These are phyloP conservation scores for Solanum pennellii DNA, from an alignment of 257 asterid genomes.

Conservation along the genomic window DNA sequence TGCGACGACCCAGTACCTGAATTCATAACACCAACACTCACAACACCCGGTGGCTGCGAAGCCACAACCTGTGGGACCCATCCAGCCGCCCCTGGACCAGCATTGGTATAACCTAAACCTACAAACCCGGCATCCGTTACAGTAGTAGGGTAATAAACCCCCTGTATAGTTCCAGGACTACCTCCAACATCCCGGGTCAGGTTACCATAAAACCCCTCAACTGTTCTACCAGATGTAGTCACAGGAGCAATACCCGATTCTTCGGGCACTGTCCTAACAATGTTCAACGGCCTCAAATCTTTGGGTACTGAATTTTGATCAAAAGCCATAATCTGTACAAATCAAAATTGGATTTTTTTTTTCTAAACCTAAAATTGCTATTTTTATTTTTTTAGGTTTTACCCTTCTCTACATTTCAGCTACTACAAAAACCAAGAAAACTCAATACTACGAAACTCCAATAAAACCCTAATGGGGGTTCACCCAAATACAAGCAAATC, in stretches of 20 bases:
- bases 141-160: constrained; percentile 47
- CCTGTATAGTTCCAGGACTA: constrained; percentile 39
- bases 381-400: background rate
- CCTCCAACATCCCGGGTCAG: constrained; percentile 28
- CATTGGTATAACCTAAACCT: constrained; percentile 44
- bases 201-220: constrained; percentile 52
- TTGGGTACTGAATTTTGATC: constrained; percentile 67
- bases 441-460: background rate
- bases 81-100: constrained; percentile 33
- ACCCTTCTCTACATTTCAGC: background rate
- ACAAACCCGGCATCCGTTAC: constrained; percentile 41
- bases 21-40: constrained; percentile 21
- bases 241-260: constrained; percentile 57
- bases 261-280: constrained; percentile 39
- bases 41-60: constrained; percentile 21
- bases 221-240: constrained; percentile 44
- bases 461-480: background rate
- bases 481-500: background rate
- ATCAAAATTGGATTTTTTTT: background rate
- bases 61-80: constrained; percentile 60
- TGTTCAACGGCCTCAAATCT: constrained; percentile 70
- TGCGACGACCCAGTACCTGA: constrained; percentile 20
- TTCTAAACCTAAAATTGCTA: background rate
- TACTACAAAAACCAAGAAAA: background rate
- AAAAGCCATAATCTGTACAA: constrained; percentile 43